A percentile compares a stretch with the other conserved stretches of the same genome.
Conservation (phyloP, 2,329 filamentous ascomycete species). For the Cytospora schulzeri region DNA sequence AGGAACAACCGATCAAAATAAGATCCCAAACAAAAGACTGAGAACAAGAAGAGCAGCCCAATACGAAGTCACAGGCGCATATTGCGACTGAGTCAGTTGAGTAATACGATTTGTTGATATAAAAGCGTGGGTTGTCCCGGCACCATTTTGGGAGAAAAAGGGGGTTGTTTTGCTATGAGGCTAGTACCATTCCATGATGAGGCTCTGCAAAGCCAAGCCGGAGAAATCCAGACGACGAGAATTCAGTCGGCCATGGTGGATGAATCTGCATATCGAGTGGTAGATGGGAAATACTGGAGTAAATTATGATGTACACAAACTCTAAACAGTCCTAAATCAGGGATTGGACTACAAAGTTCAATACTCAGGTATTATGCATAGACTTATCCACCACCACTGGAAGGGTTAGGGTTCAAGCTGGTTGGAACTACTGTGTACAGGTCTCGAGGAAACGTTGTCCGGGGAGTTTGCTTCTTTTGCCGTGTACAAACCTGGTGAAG, state of each 20-base stretch:
- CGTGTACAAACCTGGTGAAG: too few relatives aligned
- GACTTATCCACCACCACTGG: neutral
- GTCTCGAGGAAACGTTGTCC: neutral
- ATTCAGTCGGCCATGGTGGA: neutral
- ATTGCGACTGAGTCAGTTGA: constrained; percentile 7
- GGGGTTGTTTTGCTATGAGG: neutral
- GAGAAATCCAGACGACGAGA: neutral
- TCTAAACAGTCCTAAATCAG: neutral
- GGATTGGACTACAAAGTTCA: neutral
- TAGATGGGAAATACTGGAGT: neutral
- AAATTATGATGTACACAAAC: neutral
- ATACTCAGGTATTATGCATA: too few relatives aligned
- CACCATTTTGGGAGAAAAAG: neutral
- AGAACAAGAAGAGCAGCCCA: constrained; percentile 2
- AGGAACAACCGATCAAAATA: neutral
- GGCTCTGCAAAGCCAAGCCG: neutral
- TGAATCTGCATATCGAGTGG: neutral
- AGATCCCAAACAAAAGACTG: neutral
- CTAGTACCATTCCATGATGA: too few relatives aligned
- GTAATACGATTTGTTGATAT: constrained; percentile 6
- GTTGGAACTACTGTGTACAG: too few relatives aligned
- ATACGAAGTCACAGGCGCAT: constrained; percentile 3
- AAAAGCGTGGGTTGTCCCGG: constrained; percentile 5
- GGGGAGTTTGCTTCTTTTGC: neutral
- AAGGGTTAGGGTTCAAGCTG: neutral